Base-by-base conservation (phyloP, 345 rosid species). In the Microcos paniculata region DNA sequence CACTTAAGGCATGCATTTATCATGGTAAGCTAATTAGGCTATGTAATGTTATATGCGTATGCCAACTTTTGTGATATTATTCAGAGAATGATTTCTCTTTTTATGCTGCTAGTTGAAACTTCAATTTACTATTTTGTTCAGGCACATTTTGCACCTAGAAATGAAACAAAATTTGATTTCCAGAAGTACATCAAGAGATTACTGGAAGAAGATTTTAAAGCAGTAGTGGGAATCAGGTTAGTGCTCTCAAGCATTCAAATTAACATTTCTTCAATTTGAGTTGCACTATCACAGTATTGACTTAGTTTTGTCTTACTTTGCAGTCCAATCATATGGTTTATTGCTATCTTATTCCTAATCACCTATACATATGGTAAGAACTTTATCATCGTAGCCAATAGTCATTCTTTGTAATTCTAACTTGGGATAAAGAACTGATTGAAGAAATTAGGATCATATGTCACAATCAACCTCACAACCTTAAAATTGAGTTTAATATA, bases 1-100 rank as follows among this genome's bases (percentile, higher is more conserved):
- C 96, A 72, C 76, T n/a, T 96, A 26, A 85, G 99, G 81, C 96
- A 96, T 85, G 99, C 98, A 55, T 96, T 96, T 73, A 93, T 96
- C 64, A 81, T 31, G 85, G 99, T 90, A 80, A 82, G 80, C n/a
- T n/a, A n/a, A 79, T 16, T 26, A n/a, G 40, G 72, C 24, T 56
- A 26, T 26, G 13, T 38, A n/a, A 65, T 40, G 38, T 18, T n/a
- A n/a, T n/a, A n/a, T n/a, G n/a, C 8, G 6, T 18, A 18, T 53
- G 26, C 13, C n/a, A n/a, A 53, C 18, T 4, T 49, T 18, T 16
- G n/a, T 49, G 53, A n/a, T n/a, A n/a, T 56, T 23, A 56, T 24
- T 19, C 13, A 52, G 51, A 31, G 33, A 67, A 46, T 14, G 58
- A n/a, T 43, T 71, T 51, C 52, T 28, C 33, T 11, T n/a, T 21